Conservation (phyloP, 805 yeast genomes). For the Nakazawaea ambrosiae region DNA sequence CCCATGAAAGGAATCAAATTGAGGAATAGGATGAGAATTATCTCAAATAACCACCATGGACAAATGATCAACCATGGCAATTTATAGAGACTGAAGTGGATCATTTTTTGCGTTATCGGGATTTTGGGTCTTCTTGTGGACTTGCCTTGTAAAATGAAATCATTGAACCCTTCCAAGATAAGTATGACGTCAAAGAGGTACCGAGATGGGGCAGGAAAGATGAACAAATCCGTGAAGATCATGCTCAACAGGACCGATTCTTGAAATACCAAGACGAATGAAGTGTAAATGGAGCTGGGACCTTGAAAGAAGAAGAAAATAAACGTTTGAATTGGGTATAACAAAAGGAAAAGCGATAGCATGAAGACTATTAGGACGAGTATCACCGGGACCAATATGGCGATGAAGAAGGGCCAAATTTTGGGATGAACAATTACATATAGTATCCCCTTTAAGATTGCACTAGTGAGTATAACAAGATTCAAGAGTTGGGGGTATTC, state of each 20-base stretch:
- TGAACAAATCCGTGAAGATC: constrained; percentile 20
- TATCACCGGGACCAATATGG: constrained; percentile 14
- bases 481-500: background rate
- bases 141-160: constrained; percentile 13
- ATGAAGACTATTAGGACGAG: constrained; percentile 13
- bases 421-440: background rate
- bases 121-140: constrained; percentile 16
- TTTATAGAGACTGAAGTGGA: constrained; percentile 19
- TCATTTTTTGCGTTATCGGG: constrained; percentile 19
- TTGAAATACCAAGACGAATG: constrained; percentile 20
- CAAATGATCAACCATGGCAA: constrained; percentile 21
- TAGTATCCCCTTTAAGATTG: constrained; percentile 5
- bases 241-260: constrained; percentile 23
- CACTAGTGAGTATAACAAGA: background rate
- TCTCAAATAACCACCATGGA: constrained; percentile 33
- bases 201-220: constrained; percentile 24
- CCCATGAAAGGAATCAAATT: constrained; percentile 53
- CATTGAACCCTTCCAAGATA: constrained; percentile 17
- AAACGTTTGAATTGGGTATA: constrained; percentile 15
- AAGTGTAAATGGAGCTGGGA: constrained; percentile 14
- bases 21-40: constrained; percentile 28
- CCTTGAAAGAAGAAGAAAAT: constrained; percentile 16
- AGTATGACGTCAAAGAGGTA: constrained; percentile 25
- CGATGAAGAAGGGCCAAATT: constrained; percentile 9
- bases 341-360: constrained; percentile 7